These are phyloP conservation scores for Zalaria obscura DNA, from an alignment of 2,329 filamentous ascomycete species.

Conservation along the genomic window DNA sequence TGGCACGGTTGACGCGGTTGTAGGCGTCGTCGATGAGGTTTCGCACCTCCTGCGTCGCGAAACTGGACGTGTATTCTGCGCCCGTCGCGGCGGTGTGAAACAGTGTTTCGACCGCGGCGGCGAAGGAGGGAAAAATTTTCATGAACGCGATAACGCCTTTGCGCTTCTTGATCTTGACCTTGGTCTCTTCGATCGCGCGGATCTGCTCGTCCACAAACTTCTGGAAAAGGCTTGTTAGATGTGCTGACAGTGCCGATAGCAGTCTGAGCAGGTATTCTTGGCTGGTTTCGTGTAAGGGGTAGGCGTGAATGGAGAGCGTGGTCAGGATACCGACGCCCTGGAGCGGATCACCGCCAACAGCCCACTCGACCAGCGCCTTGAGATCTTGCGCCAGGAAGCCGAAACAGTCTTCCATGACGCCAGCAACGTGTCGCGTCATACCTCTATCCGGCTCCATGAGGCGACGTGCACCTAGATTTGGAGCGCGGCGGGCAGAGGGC, in stretches of 20 bases:
- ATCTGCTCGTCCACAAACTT: constrained; percentile 93
- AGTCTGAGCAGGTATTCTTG: constrained; percentile 79
- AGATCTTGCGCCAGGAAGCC: constrained; percentile 67
- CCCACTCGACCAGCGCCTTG: constrained; percentile 71
- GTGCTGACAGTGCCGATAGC: constrained; percentile 57
- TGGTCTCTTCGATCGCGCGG: constrained; percentile 90
- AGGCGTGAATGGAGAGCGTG: constrained; percentile 63
- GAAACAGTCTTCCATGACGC: constrained; percentile 81
- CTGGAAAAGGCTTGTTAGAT: constrained; percentile 61
- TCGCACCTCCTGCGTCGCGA: constrained; percentile 47
- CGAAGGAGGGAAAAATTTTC: constrained; percentile 80
- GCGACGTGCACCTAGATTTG: constrained; percentile 56
- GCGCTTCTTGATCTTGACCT: constrained; percentile 97
- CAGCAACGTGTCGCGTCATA: constrained; percentile 70
- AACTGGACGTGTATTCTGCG: constrained; percentile 23
- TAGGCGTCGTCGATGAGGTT: constrained; percentile 77
- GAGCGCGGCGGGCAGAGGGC: constrained; percentile 53
- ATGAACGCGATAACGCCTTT: constrained; percentile 95
- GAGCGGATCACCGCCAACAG: constrained; percentile 64
- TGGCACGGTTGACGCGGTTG: constrained; percentile 74
- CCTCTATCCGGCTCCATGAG: constrained; percentile 80
- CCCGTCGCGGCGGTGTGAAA: constrained; percentile 41
- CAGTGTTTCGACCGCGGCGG: constrained; percentile 72
- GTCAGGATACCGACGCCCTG: constrained; percentile 83
- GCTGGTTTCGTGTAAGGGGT: constrained; percentile 73